A percentile compares a stretch with the other conserved stretches of the same genome.
phyloP scores from a whole-genome alignment of 306 rosid species.

The Urtica urens region DNA sequence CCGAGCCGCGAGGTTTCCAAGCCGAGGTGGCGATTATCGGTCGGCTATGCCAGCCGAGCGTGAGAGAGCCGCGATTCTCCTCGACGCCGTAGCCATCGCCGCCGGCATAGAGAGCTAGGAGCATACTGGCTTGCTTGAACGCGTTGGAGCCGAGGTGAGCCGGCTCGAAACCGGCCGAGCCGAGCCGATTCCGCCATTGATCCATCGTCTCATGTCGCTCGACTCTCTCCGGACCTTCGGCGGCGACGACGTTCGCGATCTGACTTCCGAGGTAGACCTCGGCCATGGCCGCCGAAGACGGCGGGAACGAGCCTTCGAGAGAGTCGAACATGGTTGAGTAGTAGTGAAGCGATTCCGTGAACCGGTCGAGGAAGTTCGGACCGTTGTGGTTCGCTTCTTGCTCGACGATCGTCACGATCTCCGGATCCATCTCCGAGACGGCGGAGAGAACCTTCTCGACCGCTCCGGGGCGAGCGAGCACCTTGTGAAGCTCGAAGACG shows the following conservation, averaged over 20 bases:
- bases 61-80: constrained; percentile 61
- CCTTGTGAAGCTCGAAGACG: constrained; percentile 68
- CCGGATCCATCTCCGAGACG: constrained; percentile 62
- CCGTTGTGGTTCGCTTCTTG: constrained; percentile 87
- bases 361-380: constrained; percentile 53
- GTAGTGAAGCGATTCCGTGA: constrained; percentile 80
- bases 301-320: constrained; percentile 54
- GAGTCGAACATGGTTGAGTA: constrained; percentile 94
- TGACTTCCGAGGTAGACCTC: constrained; percentile 85
- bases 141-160: constrained; percentile 85
- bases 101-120: constrained; percentile 52
- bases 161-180: constrained; percentile 46
- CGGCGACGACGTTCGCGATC: constrained; percentile 79
- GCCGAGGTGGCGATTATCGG: constrained; percentile 86
- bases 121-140: constrained; percentile 82
- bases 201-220: constrained; percentile 69
- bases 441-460: constrained; percentile 64
- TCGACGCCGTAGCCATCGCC: constrained; percentile 88
- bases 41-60: constrained; percentile 86
- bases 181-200: constrained; percentile 66
- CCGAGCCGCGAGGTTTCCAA: constrained; percentile 50
- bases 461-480: constrained; percentile 71
- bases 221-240: constrained; percentile 76
- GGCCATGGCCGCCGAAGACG: constrained; percentile 58
- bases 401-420: constrained; percentile 74